These are phyloP conservation scores for Penicillium sp. DNA, from an alignment of 2,329 filamentous ascomycete genomes.

Conservation along the genomic window DNA sequence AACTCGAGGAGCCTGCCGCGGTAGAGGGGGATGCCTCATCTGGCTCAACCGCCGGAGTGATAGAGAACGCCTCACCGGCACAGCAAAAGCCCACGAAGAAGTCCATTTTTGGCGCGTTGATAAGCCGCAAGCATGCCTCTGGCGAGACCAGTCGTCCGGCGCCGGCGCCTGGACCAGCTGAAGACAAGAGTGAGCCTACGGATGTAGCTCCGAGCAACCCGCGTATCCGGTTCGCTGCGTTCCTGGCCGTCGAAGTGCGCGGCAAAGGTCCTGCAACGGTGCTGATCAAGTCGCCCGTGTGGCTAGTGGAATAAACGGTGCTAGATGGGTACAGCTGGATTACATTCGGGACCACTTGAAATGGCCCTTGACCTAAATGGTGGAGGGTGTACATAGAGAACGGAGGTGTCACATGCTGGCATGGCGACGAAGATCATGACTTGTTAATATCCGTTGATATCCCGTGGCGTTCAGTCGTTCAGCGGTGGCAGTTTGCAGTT, in stretches of 20 bases:
- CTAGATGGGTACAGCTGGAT: neutral
- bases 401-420: conserved; percentile 5
- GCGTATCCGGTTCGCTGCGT: conserved; percentile 66
- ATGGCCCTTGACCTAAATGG: neutral
- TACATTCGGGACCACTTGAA: neutral
- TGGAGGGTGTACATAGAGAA: conserved; percentile 11
- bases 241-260: conserved; percentile 64
- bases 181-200: conserved; percentile 19
- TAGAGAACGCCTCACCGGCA: conserved; percentile 12
- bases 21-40: conserved; percentile 20
- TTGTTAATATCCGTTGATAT: conserved; percentile 13
- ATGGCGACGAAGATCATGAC: conserved; percentile 12
- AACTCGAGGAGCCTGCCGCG: conserved; percentile 6
- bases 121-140: conserved; percentile 27
- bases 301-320: conserved; percentile 26
- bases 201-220: conserved; percentile 45
- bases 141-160: conserved; percentile 9
- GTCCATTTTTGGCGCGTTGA: conserved; percentile 37
- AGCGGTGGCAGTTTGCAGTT: conserved; percentile 2
- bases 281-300: conserved; percentile 66
- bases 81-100: conserved; percentile 31
- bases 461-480: conserved; percentile 8
- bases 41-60: conserved; percentile 15
- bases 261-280: conserved; percentile 56
- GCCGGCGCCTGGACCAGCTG: conserved; percentile 11